Evolutionary conservation across 495 filamentous ascomycete species (phyloP), one percentile per base, ranked within the genome.

Genomic region (Saxophila tyrrhenica): DNA sequence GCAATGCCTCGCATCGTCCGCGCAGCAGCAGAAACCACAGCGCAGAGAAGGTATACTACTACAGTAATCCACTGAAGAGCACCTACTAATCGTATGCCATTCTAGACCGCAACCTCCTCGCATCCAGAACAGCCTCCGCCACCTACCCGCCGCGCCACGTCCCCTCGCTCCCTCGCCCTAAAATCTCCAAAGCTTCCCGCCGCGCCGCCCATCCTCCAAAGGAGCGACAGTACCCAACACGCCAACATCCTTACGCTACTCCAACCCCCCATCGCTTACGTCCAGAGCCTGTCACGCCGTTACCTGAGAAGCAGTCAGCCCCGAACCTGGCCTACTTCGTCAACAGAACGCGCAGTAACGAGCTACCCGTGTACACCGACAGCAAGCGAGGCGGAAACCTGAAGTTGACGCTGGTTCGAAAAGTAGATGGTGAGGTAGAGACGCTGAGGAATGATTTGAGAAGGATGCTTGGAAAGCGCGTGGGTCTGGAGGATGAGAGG

Each of bases 301-400:
- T 50, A 15, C 54, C 64, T 39, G 45, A 48, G 20, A 44, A 39
- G 7, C 32, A 58, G 53, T 57, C 53, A 41, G 57, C 61, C 21
- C 51, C 51, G 9, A 58, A 58, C 32, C 56, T 65, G 1, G 77
- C 82, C 20, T 98, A 90, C 76, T 79, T 81, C 57, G 75, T 98
- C 51, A 70, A 72, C 49, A 85, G 86, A 46, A 91, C 87, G 5
- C 64, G 70, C 10, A 82, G 80, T 20, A 80, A 84, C 50, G 79
- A 89, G 58, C 69, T 89, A 1, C 81, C 88, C 13, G 78, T 97
- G n/a, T 98, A 98, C 67, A 70, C 81, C 2, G 69, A 80, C 50
- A 68, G 68, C 51, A 91, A 90, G 69, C 74, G 80, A 19, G 88
- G 87, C 22, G 88, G 90, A 1, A 94, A 86, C 53, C 72, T 82